phyloP scores from a whole-genome alignment of 345 rosid species.

The Arabidopsis thaliana region DNA sequence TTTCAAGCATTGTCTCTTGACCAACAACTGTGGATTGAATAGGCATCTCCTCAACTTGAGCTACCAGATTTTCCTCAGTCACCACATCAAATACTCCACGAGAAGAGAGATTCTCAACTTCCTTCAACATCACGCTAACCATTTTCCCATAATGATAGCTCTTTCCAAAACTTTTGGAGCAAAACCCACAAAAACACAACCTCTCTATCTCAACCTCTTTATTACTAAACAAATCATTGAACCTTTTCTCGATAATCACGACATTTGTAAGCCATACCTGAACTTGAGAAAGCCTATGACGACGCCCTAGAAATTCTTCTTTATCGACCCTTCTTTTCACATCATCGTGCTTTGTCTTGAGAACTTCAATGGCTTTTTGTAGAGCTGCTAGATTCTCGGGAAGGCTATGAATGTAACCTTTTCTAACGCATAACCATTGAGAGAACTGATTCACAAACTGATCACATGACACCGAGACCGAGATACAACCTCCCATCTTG shows the following conservation, averaged over 20 bases:
- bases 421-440: conserved; percentile 10
- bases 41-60: background rate
- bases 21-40: background rate
- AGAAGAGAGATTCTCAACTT: background rate
- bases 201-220: background rate
- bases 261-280: conserved; percentile 10
- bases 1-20: background rate
- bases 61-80: background rate
- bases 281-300: background rate
- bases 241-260: background rate
- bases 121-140: conserved; percentile 4
- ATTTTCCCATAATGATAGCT: background rate
- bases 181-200: background rate
- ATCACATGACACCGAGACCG: conserved; percentile 1
- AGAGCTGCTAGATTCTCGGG: background rate
- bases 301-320: background rate
- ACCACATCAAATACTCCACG: background rate
- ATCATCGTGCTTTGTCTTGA: conserved; percentile 8
- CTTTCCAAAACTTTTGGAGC: background rate
- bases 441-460: background rate
- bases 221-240: background rate
- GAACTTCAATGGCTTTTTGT: background rate
- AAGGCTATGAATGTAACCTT: background rate
- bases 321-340: background rate
- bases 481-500: conserved; percentile 10